Evolutionary conservation across 805 yeast species (phyloP), one percentile per base, ranked within the genome.

Genomic region (Brettanomyces sp.): DNA sequence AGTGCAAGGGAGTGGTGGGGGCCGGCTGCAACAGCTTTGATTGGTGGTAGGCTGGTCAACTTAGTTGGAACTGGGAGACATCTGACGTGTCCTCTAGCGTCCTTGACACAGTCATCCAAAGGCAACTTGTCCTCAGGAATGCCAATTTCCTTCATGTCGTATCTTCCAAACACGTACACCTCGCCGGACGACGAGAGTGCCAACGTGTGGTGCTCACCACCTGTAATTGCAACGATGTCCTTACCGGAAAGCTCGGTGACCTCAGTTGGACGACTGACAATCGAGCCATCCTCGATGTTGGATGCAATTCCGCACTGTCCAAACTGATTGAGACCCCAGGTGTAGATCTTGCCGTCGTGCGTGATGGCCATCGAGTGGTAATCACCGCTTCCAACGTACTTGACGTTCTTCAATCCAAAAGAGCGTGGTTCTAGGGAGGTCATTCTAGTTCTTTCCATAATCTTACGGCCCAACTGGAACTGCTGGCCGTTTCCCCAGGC

Each of bases 401-500:
- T 83, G 53, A 91, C 77, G 54, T 86, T 79, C 55, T 79, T 82
- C 49, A 93, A 72, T 0, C 95, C 95, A 59, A 90, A 81, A 49
- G 84, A 83, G 56, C 89, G 79, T 41, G 95, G 95, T 49, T 82
- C 90, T 45, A 86, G 70, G 2, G 88, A 78, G 49, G 79, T 75
- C 57, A 74, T 74, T 65, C 85, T 75, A 54, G 81, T 87, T 66
- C 86, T 85, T 66, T 79, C 97, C 65, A 81, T 59, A 23, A 90
- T 79, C 57, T 81, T 82, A 58, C 96, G 77, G 22, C 98, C 99
- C 53, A 93, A 72, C 68, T 93, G 98, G 65, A 73, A 80, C 58
- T 87, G 95, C 57, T 90, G 95, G 24, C 97, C 96, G 61, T 87
- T 85, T 54, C 99, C 99, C 99, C 99, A 93, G 0, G 98, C 90